phyloP scores from a whole-genome alignment of 2,329 filamentous ascomycete genomes.

The Aureobasidium sp. region DNA sequence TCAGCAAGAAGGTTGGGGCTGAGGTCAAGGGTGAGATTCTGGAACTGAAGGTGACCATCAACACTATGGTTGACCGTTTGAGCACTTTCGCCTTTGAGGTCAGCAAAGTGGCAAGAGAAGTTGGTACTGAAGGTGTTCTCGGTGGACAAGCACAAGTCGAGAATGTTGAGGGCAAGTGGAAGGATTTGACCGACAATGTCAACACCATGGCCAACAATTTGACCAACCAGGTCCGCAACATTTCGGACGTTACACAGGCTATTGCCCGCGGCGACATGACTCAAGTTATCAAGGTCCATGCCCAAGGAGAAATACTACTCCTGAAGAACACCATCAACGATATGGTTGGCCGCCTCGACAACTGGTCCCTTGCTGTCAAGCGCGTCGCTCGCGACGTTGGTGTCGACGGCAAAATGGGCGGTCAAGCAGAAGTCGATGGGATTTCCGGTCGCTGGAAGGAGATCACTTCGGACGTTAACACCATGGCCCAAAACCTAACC shows the following conservation, averaged over 20 bases:
- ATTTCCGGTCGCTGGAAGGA: slow-evolving; percentile 96
- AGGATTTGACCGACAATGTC: slow-evolving; percentile 57
- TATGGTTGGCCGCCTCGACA: slow-evolving; percentile 93
- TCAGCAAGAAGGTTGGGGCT: slow-evolving; percentile 44
- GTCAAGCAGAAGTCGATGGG: slow-evolving; percentile 88
- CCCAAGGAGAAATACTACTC: slow-evolving; percentile 87
- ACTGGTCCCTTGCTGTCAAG: slow-evolving; percentile 94
- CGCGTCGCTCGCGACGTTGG: slow-evolving; percentile 93
- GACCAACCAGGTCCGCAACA: slow-evolving; percentile 68
- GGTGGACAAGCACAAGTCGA: slow-evolving; percentile 56
- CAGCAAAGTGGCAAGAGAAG: slow-evolving; percentile 56
- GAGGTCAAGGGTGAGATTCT: slow-evolving; percentile 45
- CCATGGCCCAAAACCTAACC: slow-evolving; percentile 75
- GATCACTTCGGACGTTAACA: slow-evolving; percentile 94
- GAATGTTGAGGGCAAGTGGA: slow-evolving; percentile 59
- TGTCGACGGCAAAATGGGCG: slow-evolving; percentile 97
- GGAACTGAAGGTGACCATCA: slow-evolving; percentile 74
- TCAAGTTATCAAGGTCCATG: slow-evolving; percentile 90
- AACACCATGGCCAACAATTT: slow-evolving; percentile 60
- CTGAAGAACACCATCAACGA: slow-evolving; percentile 97
- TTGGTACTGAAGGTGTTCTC: slow-evolving; percentile 56
- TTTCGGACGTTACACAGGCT: slow-evolving; percentile 87
- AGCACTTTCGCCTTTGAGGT: slow-evolving; percentile 58
- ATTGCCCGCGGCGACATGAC: slow-evolving; percentile 95
- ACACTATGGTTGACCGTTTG: slow-evolving; percentile 57